Evolutionary conservation across 2,329 filamentous ascomycete species (phyloP), one percentile per base, ranked within the genome.

Genomic region (Akanthomyces dipterigenus): DNA sequence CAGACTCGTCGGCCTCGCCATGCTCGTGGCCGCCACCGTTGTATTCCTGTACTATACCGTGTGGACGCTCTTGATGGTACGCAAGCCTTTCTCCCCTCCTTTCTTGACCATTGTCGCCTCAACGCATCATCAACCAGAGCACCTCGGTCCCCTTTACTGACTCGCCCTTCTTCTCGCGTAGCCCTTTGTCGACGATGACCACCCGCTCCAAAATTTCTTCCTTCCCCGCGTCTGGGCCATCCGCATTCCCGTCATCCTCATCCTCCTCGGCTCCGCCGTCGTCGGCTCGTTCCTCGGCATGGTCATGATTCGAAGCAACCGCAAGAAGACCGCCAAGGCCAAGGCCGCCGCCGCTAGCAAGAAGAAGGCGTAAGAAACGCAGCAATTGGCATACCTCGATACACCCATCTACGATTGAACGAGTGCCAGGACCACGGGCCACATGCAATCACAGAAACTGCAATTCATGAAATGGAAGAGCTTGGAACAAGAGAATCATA

Each of bases 251-350:
- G 93, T 99, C 70, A 96, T 99, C 74, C 87, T 99, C 68, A 88
- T 97, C 65, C 87, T 99, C 51, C 82, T 99, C 67, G 93, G 89
- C 66, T 93, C 88, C 63, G 92, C 95, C 63, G 92, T 99, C 63
- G 93, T 99, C 64, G 95, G 95, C 65, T 96, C 91, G 63, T 99
- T 99, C 82, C 83, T 99, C 68, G 89, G 90, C 70, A 88, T 96
- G 72, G 93, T 99, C 72, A 99, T 99, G 95, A 98, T 99, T 79
- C 87, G 91, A 75, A 98, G 93, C 83, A 97, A 97, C 82, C 84
- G 89, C 75, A 98, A 98, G 86, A 97, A 95, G 86, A 91, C 91
- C 3, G 88, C 91, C 68, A 99, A 98, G 84, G 89, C 89, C 65
- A 93, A 92, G 77, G 88, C 89, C 62, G 88, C 89, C 22, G 65